Evolutionary conservation across 352 stramenopile genomes (phyloP).

Genomic region (Phytophthora agathidicida): DNA sequence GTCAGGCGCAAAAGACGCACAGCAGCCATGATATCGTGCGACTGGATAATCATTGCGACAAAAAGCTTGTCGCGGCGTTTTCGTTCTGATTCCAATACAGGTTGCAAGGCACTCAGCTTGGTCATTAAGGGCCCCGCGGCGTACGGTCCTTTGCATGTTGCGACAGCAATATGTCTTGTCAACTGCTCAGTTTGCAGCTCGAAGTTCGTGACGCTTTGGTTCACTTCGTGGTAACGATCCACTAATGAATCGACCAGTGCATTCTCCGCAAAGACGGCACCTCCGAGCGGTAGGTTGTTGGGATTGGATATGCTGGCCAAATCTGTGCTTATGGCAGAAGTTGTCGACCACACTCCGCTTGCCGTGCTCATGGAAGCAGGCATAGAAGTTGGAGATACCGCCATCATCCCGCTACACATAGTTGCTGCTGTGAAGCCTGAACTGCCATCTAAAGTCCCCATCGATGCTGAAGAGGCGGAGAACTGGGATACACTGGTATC

Average conservation of each 20-base stretch:
- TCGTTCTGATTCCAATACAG: constrained; percentile 36
- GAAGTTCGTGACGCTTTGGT: constrained; percentile 43
- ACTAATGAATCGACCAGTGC: constrained; percentile 63
- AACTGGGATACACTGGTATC: constrained; percentile 13
- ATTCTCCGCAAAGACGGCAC: constrained; percentile 40
- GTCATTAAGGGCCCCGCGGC: constrained; percentile 32
- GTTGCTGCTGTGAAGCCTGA: constrained; percentile 10
- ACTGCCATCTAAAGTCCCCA: constrained; percentile 11
- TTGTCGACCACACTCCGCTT: constrained; percentile 32
- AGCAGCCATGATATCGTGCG: constrained; percentile 50
- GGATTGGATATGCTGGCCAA: constrained; percentile 20
- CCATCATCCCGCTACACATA: constrained; percentile 19
- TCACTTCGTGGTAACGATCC: constrained; percentile 56
- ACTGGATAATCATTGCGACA: constrained; percentile 65
- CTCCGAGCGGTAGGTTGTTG: constrained; percentile 26
- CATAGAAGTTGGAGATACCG: constrained; percentile 13
- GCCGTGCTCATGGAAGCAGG: constrained; percentile 5
- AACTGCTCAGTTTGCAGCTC: constrained; percentile 48
- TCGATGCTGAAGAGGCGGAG: neutral
- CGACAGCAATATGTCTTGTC: constrained; percentile 52
- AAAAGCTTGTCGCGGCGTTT: constrained; percentile 41
- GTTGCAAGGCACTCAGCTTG: constrained; percentile 35
- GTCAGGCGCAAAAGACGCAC: constrained; percentile 59
- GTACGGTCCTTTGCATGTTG: constrained; percentile 53
- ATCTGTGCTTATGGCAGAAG: constrained; percentile 28